Conservation (phyloP, 2,329 filamentous ascomycete species). For the Gliomastix tumulicola region DNA sequence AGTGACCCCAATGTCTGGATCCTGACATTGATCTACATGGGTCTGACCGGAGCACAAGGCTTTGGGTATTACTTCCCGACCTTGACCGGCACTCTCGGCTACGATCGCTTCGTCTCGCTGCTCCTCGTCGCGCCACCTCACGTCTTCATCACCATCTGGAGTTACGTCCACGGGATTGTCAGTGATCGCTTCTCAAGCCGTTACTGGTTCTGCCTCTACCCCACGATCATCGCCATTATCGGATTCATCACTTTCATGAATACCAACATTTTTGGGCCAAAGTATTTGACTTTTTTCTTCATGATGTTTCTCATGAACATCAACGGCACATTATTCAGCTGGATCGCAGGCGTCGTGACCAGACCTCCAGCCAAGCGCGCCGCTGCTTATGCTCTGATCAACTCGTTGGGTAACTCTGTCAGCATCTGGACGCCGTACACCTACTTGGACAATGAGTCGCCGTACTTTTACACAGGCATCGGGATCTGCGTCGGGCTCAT, state of each 20-base stretch:
- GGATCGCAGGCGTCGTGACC: slow-evolving; percentile 43
- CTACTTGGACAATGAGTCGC: slow-evolving; percentile 27
- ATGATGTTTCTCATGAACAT: slow-evolving; percentile 49
- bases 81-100: slow-evolving; percentile 45
- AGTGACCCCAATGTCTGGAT: slow-evolving; percentile 56
- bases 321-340: slow-evolving; percentile 39
- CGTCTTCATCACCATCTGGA: slow-evolving; percentile 53
- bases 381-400: slow-evolving; percentile 47
- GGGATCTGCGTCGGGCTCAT: slow-evolving; percentile 24
- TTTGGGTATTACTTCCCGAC: slow-evolving; percentile 16
- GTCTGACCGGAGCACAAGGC: slow-evolving; percentile 19
- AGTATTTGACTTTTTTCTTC: slow-evolving; percentile 48
- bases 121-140: slow-evolving; percentile 52
- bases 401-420: slow-evolving; percentile 44
- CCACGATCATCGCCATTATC: slow-evolving; percentile 42
- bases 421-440: slow-evolving; percentile 45
- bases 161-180: slow-evolving; percentile 45
- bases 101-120: slow-evolving; percentile 42
- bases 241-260: slow-evolving; percentile 55
- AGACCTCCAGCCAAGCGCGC: slow-evolving; percentile 47
- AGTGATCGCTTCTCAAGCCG: slow-evolving; percentile 27
- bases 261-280: slow-evolving; percentile 41
- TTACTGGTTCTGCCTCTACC: slow-evolving; percentile 18
- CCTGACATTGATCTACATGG: slow-evolving; percentile 37
- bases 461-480: slow-evolving; percentile 30